phyloP scores from a whole-genome alignment of 306 rosid genomes.

The Pterocarpus macrocarpus region DNA sequence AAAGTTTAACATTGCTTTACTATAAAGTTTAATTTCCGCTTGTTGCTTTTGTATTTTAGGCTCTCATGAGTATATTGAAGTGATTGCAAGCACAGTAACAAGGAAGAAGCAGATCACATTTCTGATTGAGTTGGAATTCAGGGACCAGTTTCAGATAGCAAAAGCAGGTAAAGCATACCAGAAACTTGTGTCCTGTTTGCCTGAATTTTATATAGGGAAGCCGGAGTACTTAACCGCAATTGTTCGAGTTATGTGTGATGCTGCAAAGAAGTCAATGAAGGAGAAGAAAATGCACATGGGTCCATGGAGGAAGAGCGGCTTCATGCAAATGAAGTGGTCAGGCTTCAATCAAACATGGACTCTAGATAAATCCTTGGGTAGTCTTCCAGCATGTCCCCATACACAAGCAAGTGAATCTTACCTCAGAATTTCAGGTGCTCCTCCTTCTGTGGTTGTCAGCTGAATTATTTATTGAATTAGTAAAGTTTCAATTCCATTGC shows the following conservation, averaged over 20 bases:
- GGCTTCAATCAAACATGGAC: conserved; percentile 30
- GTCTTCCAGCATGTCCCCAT: background rate
- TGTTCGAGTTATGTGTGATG: conserved; percentile 57
- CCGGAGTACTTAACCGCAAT: conserved; percentile 54
- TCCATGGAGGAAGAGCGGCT: conserved; percentile 68
- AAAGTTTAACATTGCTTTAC: background rate
- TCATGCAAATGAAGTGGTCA: conserved; percentile 83
- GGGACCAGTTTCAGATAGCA: conserved; percentile 61
- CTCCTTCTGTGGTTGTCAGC: conserved; percentile 54
- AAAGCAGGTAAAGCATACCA: conserved; percentile 54
- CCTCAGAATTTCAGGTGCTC: conserved; percentile 40
- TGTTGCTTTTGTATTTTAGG: conserved; percentile 40
- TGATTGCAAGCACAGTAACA: conserved; percentile 45
- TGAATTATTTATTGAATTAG: conserved; percentile 27
- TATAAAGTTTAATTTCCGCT: background rate
- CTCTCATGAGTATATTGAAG: conserved; percentile 54
- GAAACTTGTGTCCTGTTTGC: conserved; percentile 48
- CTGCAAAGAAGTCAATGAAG: conserved; percentile 76
- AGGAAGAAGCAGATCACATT: conserved; percentile 45
- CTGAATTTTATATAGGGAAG: conserved; percentile 56
- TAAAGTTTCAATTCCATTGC: background rate
- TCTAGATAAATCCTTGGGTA: background rate
- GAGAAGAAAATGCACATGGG: conserved; percentile 74
- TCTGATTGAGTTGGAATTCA: conserved; percentile 55
- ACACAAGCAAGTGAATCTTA: conserved; percentile 45